Evolutionary conservation across 1,284 basidiomycete species (phyloP), one percentile per base, ranked within the genome.

Genomic region (Sanghuangporus weigelae): DNA sequence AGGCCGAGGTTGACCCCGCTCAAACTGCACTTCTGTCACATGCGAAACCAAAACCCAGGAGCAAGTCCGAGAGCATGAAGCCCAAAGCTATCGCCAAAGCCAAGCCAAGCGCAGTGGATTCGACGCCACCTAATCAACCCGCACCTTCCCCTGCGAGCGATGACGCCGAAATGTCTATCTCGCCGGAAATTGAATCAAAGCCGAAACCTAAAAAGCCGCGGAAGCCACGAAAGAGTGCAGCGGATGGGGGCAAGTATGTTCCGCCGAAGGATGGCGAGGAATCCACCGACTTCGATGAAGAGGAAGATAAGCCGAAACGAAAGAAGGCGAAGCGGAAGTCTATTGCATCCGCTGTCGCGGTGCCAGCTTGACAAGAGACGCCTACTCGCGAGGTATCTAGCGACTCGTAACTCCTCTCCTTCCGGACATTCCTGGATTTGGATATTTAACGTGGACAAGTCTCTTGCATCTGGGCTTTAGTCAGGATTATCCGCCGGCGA

Each of bases 151-250:
- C 57, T 35, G 46, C 11, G 12, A 36, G 26, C 35, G 63, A 31
- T 10, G 63, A 64, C 44, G 54, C 46, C 14, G 46, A 50, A 36
- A 61, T 64, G 63, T 31, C 26, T 31, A 31, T 46, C 26, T 44
- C 36, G 16, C 26, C 55, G 49, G 63, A 64, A 16, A 26, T 12
- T 19, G 54, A 61, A 26, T 23, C 42, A 35, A 60, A 60, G 44
- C 59, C 53, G 40, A 60, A 64, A 54, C 59, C 59, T 14, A 64
- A 61, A 44, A 60, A 61, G 44, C 63, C 63, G 21, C 35, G 54
- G 55, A 64, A 64, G 51, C 56, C 63, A 39, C 31, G 63, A 44
- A 64, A 64, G 59, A 64, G 63, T 42, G 46, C 55, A n/a, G 62
- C 46, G 16, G 63, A 61, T 48, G 63, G 63, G 8, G 63, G 59